Evolutionary conservation across 177 flowering plant genomes (phyloP).

Genomic region (Telopea speciosissima): DNA sequence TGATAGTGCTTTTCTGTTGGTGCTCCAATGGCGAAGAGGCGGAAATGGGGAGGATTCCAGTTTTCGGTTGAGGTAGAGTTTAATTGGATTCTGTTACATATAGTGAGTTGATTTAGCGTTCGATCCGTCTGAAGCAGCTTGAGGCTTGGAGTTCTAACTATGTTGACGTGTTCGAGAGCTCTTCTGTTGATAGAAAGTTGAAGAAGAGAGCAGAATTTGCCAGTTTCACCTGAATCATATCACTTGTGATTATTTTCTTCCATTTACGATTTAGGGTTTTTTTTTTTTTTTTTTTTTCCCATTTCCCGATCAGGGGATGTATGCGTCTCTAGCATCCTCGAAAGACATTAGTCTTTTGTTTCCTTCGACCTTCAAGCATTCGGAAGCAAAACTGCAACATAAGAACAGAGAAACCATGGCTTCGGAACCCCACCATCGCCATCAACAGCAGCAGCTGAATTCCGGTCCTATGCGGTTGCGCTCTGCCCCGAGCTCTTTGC

Average conservation of each 20-base stretch:
- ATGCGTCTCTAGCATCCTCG: constrained; percentile 15
- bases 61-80: constrained; percentile 2
- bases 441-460: constrained; percentile 13
- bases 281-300: constrained; percentile 1
- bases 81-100: no score
- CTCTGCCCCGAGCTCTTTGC: constrained; percentile 53
- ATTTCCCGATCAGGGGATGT: constrained; percentile 7
- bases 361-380: constrained; percentile 18
- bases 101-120: background rate
- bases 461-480: constrained; percentile 36
- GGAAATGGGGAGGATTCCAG: constrained; percentile 7
- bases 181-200: background rate
- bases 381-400: constrained; percentile 9
- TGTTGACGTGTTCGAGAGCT: background rate
- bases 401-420: constrained; percentile 19
- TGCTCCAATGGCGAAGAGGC: constrained; percentile 10
- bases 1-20: background rate
- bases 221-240: background rate
- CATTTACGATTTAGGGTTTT: constrained; percentile 5
- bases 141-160: background rate
- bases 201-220: background rate
- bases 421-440: constrained; percentile 17
- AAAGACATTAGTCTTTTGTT: constrained; percentile 18
- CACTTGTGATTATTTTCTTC: background rate
- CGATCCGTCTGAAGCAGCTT: background rate